Conservation (phyloP, 2,329 filamentous ascomycete species). For the Fusarium compactum region DNA sequence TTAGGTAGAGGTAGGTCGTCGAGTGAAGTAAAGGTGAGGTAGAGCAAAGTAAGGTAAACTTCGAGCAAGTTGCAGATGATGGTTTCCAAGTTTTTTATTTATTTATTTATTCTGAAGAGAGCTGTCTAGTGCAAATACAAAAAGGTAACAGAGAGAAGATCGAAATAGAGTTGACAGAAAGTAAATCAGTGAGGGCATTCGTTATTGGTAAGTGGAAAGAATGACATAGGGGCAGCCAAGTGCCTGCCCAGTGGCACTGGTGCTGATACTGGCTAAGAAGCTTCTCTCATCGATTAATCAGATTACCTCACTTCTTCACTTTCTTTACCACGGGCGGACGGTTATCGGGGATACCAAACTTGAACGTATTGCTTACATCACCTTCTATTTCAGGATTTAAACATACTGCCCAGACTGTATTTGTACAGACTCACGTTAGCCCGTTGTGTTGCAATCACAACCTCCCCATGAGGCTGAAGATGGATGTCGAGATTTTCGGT, state of each 20-base stretch:
- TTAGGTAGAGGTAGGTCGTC: not conserved
- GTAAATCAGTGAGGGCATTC: not conserved
- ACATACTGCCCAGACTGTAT: constrained; percentile 3
- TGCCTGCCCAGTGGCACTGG: not conserved
- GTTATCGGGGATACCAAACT: constrained; percentile 7
- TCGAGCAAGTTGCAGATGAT: not conserved
- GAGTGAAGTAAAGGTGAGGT: not conserved
- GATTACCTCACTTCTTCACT: constrained; percentile 15
- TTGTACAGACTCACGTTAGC: constrained; percentile 7
- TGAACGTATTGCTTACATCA: constrained; percentile 32
- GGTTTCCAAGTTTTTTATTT: not conserved
- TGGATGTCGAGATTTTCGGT: constrained; percentile 11
- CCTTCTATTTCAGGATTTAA: constrained; percentile 22
- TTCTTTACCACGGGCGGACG: not conserved
- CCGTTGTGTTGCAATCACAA: constrained; percentile 7
- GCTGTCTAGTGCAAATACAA: not conserved
- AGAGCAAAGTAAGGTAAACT: constrained; percentile 4
- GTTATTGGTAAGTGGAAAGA: not conserved
- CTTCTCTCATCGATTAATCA: constrained; percentile 7
- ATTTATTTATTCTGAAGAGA: not conserved
- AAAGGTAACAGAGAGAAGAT: not conserved
- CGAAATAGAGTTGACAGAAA: not conserved
- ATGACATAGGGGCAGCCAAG: constrained; percentile 14
- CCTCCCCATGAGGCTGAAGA: constrained; percentile 8
- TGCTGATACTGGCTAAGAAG: constrained; percentile 9